Percentiles rank a stretch among this genome's conserved stretches.
These are phyloP conservation scores for Phytophthora pseudosyringae DNA, from an alignment of 352 stramenopile genomes.

Conservation along the genomic window DNA sequence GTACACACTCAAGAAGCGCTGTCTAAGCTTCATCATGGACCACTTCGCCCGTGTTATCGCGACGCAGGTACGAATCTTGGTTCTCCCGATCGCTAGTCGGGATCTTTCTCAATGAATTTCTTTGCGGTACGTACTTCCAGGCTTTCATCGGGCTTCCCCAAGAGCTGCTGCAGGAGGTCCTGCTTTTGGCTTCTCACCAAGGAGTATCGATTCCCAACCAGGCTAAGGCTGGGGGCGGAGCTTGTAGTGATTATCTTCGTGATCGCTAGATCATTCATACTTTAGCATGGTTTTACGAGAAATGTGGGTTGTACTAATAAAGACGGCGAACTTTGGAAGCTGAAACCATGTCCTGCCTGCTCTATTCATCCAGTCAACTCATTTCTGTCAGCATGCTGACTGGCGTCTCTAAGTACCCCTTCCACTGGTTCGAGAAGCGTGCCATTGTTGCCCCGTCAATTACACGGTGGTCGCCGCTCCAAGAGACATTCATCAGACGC, in stretches of 20 bases:
- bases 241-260: slow-evolving; percentile 28
- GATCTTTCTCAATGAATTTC: background rate
- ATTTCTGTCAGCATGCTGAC: slow-evolving; percentile 92
- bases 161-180: slow-evolving; percentile 74
- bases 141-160: slow-evolving; percentile 68
- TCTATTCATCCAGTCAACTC: slow-evolving; percentile 56
- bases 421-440: slow-evolving; percentile 97
- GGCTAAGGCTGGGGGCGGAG: slow-evolving; percentile 15
- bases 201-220: slow-evolving; percentile 78
- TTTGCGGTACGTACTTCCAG: slow-evolving; percentile 24
- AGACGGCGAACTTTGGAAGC: background rate
- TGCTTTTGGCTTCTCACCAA: slow-evolving; percentile 65
- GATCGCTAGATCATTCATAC: slow-evolving; percentile 15
- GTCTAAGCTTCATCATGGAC: slow-evolving; percentile 82
- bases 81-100: background rate
- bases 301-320: too few relatives aligned
- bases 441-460: slow-evolving; percentile 98
- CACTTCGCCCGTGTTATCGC: slow-evolving; percentile 81
- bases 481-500: slow-evolving; percentile 97
- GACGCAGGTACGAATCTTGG: slow-evolving; percentile 47
- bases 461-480: slow-evolving; percentile 97
- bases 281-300: background rate
- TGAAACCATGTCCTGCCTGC: background rate
- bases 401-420: slow-evolving; percentile 96
- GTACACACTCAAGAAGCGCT: slow-evolving; percentile 80